Base-by-base conservation (phyloP, 495 filamentous ascomycete genomes). In the Neurospora terricola region DNA sequence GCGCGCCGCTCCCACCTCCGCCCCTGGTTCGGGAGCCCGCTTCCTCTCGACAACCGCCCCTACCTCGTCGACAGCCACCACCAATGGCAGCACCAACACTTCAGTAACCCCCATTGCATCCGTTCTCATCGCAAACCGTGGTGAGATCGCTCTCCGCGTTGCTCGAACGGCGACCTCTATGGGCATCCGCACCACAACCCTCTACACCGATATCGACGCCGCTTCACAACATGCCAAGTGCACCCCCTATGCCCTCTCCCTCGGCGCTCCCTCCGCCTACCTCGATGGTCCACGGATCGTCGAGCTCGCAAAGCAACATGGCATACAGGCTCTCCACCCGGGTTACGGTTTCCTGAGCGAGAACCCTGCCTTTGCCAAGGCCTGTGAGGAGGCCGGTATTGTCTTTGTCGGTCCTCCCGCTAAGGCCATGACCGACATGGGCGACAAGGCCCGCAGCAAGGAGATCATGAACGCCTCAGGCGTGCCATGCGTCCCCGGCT, bases 341-440 rank as follows among this genome's bases (percentile, higher is more conserved):
- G 96, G 96, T 5, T 99, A 99, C 85, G 96, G 96, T 18, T 99
- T 98, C 85, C 86, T 97, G 74, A 96, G 93, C 76, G 96, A 99
- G 84, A 99, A 99, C 80, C 90, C 95, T 3, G 87, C 83, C 8
- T 99, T 99, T 82, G 96, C 96, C 14, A 87, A 88, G 74, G 91
- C 93, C 83, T 97, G 94, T 78, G 91, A 90, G 75, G 92, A 97
- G 75, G 94, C 94, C 38, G 96, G 96, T 4, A 84, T 99, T 68
- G 90, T 94, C 43, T 99, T 99, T 78, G 97, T 98, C 78, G 96
- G 96, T 0, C 96, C 96, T 14, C 94, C 96, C 38, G 92, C 91
- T 82, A 87, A 90, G 73, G 96, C 96, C 8, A 99, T 99, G 82
- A 93, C 95, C 75, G 92, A 94, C 42, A 98, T 99, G 96, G 96